Percentiles rank a stretch among this genome's conserved stretches.
Conservation (phyloP, 176 grass and related monocot species). For the Pontederia paniculata region DNA sequence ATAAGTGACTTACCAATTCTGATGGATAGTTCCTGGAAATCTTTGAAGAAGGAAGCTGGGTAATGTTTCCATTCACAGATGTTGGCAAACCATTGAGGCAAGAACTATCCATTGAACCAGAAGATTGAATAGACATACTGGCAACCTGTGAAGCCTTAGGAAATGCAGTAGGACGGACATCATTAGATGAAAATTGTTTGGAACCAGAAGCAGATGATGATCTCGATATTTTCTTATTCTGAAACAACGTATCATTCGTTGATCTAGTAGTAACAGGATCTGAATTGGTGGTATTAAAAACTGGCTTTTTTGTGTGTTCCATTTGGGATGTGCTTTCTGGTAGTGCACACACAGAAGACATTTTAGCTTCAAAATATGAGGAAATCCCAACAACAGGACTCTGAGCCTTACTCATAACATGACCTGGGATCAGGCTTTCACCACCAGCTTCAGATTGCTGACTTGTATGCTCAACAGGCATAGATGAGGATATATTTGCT, state of each 20-base stretch:
- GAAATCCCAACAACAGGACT: conserved; percentile 2
- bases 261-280: background rate
- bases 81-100: conserved; percentile 15
- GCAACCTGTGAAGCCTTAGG: conserved; percentile 25
- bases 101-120: conserved; percentile 29
- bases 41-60: conserved; percentile 34
- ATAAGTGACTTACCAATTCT: conserved; percentile 45
- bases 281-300: conserved; percentile 3
- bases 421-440: background rate
- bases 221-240: conserved; percentile 15
- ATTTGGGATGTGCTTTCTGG: conserved; percentile 14
- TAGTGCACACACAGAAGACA: conserved; percentile 5
- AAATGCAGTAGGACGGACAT: conserved; percentile 1
- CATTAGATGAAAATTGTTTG: conserved; percentile 24
- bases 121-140: conserved; percentile 13
- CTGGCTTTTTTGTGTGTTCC: conserved; percentile 20
- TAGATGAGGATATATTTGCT: conserved; percentile 11
- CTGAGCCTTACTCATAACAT: background rate
- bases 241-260: background rate
- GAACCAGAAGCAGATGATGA: conserved; percentile 18
- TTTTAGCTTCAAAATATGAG: conserved; percentile 10
- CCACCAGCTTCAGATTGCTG: conserved; percentile 15
- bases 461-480: conserved; percentile 19
- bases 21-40: conserved; percentile 32
- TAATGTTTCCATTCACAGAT: conserved; percentile 41